These are phyloP conservation scores for button mushroom (Agaricus bisporus) DNA, from an alignment of 768 basidiomycete genomes.

Conservation along the genomic window DNA sequence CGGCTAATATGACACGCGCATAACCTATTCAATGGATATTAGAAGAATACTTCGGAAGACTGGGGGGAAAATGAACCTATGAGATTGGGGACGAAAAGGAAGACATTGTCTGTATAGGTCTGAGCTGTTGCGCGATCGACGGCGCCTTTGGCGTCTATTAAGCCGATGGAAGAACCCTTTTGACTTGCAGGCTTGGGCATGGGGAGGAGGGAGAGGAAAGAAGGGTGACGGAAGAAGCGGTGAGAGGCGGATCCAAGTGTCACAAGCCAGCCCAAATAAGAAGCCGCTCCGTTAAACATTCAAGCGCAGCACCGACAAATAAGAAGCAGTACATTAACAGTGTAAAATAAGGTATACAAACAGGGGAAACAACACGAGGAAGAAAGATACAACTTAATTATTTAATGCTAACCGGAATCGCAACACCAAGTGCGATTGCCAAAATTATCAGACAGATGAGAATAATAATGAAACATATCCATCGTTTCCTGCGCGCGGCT, in stretches of 20 bases:
- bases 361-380: no score
- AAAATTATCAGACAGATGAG: conserved; percentile 51
- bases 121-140: conserved; percentile 85
- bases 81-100: conserved; percentile 94
- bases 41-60: conserved; percentile 6
- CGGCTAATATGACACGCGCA: conserved; percentile 85
- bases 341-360: no score
- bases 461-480: conserved; percentile 75
- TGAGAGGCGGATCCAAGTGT: background rate
- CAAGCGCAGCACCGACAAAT: background rate
- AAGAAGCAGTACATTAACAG: background rate
- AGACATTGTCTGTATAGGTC: conserved; percentile 91
- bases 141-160: conserved; percentile 79
- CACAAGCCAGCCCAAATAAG: background rate
- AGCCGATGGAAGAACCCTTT: conserved; percentile 52
- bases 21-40: conserved; percentile 56
- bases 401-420: background rate
- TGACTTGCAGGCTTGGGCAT: conserved; percentile 29
- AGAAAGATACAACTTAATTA: conserved; percentile 3
- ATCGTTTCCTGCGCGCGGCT: conserved; percentile 71
- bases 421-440: conserved; percentile 52
- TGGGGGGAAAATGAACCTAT: conserved; percentile 56
- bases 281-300: no score
- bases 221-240: background rate
- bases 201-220: conserved; percentile 6